Percentiles rank a stretch among this genome's conserved stretches.
These are phyloP conservation scores for Plasmodium cynomolgi DNA, from an alignment of 169 alveolate species.

Conservation along the genomic window DNA sequence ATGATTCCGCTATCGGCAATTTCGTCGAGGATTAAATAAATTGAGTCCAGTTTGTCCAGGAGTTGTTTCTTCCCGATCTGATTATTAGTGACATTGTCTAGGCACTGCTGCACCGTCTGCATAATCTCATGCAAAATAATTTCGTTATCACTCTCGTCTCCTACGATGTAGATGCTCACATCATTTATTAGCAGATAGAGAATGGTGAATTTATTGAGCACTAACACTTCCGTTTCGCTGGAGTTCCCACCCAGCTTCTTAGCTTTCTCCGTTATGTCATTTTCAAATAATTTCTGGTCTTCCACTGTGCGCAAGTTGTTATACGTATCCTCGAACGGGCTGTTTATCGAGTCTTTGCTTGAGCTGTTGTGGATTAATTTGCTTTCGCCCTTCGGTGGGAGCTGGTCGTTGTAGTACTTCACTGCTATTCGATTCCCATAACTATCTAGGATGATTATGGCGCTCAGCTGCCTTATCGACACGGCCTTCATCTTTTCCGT, in stretches of 20 bases:
- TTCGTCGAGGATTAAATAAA: slow-evolving; percentile 82
- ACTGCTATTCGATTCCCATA: slow-evolving; percentile 84
- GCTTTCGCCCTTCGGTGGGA: slow-evolving; percentile 16
- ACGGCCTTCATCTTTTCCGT: slow-evolving; percentile 74
- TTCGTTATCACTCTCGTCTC: slow-evolving; percentile 80
- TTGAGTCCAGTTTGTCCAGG: slow-evolving; percentile 80
- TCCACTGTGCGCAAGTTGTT: slow-evolving; percentile 49
- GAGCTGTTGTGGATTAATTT: background rate
- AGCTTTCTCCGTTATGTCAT: slow-evolving; percentile 52
- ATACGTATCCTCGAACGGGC: slow-evolving; percentile 34
- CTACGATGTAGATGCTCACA: slow-evolving; percentile 71
- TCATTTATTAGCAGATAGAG: slow-evolving; percentile 44
- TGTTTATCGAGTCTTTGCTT: slow-evolving; percentile 32
- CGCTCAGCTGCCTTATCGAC: slow-evolving; percentile 81
- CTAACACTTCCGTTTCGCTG: slow-evolving; percentile 70
- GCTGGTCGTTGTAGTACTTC: slow-evolving; percentile 75
- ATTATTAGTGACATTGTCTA: slow-evolving; percentile 77
- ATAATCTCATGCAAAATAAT: slow-evolving; percentile 78
- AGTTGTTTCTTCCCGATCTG: slow-evolving; percentile 75
- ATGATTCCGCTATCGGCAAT: slow-evolving; percentile 83
- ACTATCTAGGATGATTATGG: slow-evolving; percentile 77
- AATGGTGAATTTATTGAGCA: slow-evolving; percentile 57
- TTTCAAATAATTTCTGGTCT: slow-evolving; percentile 15
- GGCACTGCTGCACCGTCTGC: slow-evolving; percentile 74
- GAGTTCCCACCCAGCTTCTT: slow-evolving; percentile 60